phyloP scores from a whole-genome alignment of 2,329 filamentous ascomycete species.

The Dothiorella sarmentorum region DNA sequence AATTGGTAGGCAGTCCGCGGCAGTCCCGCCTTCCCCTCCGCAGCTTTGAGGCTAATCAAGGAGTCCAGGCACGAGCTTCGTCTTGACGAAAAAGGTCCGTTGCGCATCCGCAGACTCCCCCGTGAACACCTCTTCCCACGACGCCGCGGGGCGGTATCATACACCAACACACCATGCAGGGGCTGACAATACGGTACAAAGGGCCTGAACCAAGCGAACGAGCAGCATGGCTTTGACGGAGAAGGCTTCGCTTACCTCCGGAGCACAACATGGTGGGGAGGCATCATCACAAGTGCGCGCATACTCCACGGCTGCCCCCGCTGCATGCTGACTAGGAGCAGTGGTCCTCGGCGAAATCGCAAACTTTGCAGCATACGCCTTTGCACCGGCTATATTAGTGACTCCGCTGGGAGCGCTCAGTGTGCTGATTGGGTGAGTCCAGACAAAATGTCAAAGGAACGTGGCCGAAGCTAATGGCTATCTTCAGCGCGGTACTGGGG shows the following conservation, averaged over 20 bases:
- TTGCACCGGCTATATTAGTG: conserved; percentile 96
- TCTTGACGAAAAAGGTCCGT: conserved; percentile 95
- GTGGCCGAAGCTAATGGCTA: conserved; percentile 19
- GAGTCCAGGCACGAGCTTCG: conserved; percentile 79
- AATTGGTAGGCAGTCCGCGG: conserved; percentile 29
- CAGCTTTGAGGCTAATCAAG: conserved; percentile 20
- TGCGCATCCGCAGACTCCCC: neutral
- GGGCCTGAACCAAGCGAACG: conserved; percentile 86
- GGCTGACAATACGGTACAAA: conserved; percentile 36
- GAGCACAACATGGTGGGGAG: conserved; percentile 96
- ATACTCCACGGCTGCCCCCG: neutral
- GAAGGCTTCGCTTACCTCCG: conserved; percentile 92
- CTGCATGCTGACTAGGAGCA: conserved; percentile 39
- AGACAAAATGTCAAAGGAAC: neutral
- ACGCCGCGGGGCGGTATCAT: no score
- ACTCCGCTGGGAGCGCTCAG: conserved; percentile 91
- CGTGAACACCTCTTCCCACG: neutral
- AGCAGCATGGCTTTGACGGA: conserved; percentile 92
- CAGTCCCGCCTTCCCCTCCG: neutral
- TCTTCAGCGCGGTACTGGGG: conserved; percentile 61
- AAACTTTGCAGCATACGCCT: conserved; percentile 97
- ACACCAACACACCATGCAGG: neutral
- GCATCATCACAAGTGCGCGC: conserved; percentile 77
- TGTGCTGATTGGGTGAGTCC: conserved; percentile 73
- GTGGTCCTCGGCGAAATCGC: conserved; percentile 91